phyloP scores from a whole-genome alignment of 164 flowering plant species.

The Berberis vulgaris region DNA sequence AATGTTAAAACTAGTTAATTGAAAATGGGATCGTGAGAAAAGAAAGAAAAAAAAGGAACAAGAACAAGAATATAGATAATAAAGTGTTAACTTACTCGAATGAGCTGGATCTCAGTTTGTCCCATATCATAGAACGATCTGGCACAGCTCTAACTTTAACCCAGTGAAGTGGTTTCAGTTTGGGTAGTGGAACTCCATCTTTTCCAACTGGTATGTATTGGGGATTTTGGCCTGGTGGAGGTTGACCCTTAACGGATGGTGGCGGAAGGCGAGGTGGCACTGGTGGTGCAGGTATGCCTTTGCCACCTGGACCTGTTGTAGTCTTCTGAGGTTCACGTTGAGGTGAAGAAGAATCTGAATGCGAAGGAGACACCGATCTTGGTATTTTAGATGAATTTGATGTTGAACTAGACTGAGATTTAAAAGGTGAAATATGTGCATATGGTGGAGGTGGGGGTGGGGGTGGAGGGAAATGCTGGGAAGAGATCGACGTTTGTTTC shows the following conservation, averaged over 20 bases:
- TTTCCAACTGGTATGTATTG: conserved; percentile 45
- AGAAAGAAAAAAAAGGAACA: background rate
- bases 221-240: conserved; percentile 40
- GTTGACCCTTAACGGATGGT: conserved; percentile 20
- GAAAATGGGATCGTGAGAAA: background rate
- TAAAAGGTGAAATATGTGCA: conserved; percentile 6
- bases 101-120: conserved; percentile 81
- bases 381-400: conserved; percentile 10
- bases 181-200: conserved; percentile 73
- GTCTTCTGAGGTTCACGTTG: conserved; percentile 6
- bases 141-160: conserved; percentile 91
- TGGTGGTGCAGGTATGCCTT: conserved; percentile 14
- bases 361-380: conserved; percentile 9
- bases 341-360: conserved; percentile 2
- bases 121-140: conserved; percentile 84
- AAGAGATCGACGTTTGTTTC: conserved; percentile 4
- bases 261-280: conserved; percentile 23
- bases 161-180: conserved; percentile 96
- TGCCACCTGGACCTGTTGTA: conserved; percentile 1
- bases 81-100: conserved; percentile 58
- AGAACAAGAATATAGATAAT: background rate
- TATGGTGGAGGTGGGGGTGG: conserved; percentile 30
- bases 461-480: conserved; percentile 8
- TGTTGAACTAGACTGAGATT: conserved; percentile 6
- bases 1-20: background rate